A percentile compares a stretch with the other conserved stretches of the same genome.
Conservation (phyloP, 495 filamentous ascomycete genomes). For the Aspergillus homomorphus region DNA sequence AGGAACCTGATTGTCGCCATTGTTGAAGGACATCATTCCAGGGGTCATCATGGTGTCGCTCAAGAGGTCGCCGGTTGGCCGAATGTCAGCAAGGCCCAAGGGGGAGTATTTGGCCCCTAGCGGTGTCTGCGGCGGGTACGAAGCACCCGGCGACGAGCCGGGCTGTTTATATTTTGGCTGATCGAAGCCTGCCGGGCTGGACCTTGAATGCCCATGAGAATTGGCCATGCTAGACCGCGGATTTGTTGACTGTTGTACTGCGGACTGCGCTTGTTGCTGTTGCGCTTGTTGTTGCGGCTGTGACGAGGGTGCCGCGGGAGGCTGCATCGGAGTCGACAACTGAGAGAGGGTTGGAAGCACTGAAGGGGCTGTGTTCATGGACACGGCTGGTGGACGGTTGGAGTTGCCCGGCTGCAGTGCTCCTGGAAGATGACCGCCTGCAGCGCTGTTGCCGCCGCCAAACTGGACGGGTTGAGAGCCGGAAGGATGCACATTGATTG, state of each 20-base stretch:
- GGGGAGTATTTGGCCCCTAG: slow-evolving; percentile 79
- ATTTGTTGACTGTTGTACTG: slow-evolving; percentile 43
- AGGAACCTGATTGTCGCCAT: slow-evolving; percentile 49
- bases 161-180: slow-evolving; percentile 71
- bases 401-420: slow-evolving; percentile 65
- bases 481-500: slow-evolving; percentile 66
- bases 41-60: slow-evolving; percentile 57
- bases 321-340: slow-evolving; percentile 53
- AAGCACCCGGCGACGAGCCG: slow-evolving; percentile 62
- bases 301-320: neutral
- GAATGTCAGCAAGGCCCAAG: slow-evolving; percentile 85
- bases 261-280: slow-evolving; percentile 40
- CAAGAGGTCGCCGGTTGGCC: slow-evolving; percentile 70
- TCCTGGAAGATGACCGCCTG: slow-evolving; percentile 56
- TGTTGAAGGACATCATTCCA: slow-evolving; percentile 33
- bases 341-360: slow-evolving; percentile 69
- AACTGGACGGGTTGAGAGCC: slow-evolving; percentile 59
- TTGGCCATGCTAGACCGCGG: slow-evolving; percentile 65
- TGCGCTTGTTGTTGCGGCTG: slow-evolving; percentile 44
- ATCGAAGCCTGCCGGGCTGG: slow-evolving; percentile 77
- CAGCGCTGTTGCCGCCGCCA: slow-evolving; percentile 30
- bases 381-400: slow-evolving; percentile 61
- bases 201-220: slow-evolving; percentile 71
- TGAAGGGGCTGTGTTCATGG: slow-evolving; percentile 68
- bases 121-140: slow-evolving; percentile 64